These are phyloP conservation scores for Nephelium lappaceum DNA, from an alignment of 345 rosid genomes.

Conservation along the genomic window DNA sequence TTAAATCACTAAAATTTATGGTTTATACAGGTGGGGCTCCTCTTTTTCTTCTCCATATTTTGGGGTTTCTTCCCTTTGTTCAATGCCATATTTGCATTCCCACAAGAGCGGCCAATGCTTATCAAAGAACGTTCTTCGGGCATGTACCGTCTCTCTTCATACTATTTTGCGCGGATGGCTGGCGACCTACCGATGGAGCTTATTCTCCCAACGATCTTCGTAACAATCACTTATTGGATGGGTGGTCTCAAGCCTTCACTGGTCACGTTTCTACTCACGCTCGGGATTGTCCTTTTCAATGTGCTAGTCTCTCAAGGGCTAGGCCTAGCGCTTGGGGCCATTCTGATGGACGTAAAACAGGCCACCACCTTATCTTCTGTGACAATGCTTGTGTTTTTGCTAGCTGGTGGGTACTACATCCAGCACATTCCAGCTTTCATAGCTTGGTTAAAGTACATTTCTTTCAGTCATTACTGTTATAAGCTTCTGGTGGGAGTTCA, in stretches of 20 bases:
- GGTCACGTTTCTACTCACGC: constrained; percentile 63
- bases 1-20: background rate
- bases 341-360: constrained; percentile 80
- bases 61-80: constrained; percentile 93
- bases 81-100: constrained; percentile 83
- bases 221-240: constrained; percentile 88
- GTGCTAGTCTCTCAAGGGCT: constrained; percentile 87
- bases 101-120: constrained; percentile 88
- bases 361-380: constrained; percentile 85
- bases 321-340: constrained; percentile 85
- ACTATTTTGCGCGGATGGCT: constrained; percentile 66
- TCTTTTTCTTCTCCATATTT: constrained; percentile 89
- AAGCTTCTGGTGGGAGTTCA: constrained; percentile 82
- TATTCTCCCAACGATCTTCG: constrained; percentile 78
- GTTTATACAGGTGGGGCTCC: constrained; percentile 69
- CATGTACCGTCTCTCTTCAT: constrained; percentile 90
- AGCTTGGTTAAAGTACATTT: constrained; percentile 86
- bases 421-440: constrained; percentile 79
- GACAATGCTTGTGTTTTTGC: constrained; percentile 75
- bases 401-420: constrained; percentile 90
- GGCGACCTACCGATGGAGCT: constrained; percentile 99
- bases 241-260: constrained; percentile 87
- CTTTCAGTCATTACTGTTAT: constrained; percentile 87
- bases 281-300: constrained; percentile 63
- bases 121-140: constrained; percentile 85